Evolutionary conservation across 2,329 filamentous ascomycete species (phyloP), one percentile per base, ranked within the genome.

Genomic region (Pyricularia grisea): DNA sequence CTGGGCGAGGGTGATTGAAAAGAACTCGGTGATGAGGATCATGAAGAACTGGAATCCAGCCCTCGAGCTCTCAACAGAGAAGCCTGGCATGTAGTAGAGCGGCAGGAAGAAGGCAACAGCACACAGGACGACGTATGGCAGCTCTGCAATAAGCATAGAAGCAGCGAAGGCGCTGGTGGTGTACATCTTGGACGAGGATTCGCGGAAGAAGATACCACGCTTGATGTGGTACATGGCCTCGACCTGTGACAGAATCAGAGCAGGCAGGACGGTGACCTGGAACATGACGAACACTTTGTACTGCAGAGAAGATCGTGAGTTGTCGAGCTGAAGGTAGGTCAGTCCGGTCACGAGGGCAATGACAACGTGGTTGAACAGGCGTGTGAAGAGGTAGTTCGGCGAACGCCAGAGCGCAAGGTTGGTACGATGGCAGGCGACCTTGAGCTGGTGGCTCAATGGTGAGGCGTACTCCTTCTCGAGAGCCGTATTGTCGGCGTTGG

Each of bases 261-360:
- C 91, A 0, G 93, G 92, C 30, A 97, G 84, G 27, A 97, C 91
- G 0, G 92, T 93, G 67, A 93, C 88, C 77, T 96, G 92, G 86
- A 97, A 97, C 77, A 95, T 92, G 78, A 94, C 88, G 78, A 97
- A 97, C 71, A 97, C 86, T 70, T 90, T 89, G 81, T 95, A 92
- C 78, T 97, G 93, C 4, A 97, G 84, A 1, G 90, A 92, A 0
- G 89, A 81, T 11, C 90, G 87, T 2, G 90, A 93, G 74, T 93
- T 80, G 75, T 94, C 89, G 10, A 97, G 86, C 71, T 92, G 86
- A 66, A 96, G 82, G 77, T 91, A 97, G 42, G 90, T 90, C 14
- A 97, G 84, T 73, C 93, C 93, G 0, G 90, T 92, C 69, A 96
- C 81, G 17, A 97, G 75, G 0, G 91, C 90, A 72, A 97, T 91